Evolutionary conservation across 306 rosid genomes (phyloP).

Genomic region (Amphicarpaea edgeworthii): DNA sequence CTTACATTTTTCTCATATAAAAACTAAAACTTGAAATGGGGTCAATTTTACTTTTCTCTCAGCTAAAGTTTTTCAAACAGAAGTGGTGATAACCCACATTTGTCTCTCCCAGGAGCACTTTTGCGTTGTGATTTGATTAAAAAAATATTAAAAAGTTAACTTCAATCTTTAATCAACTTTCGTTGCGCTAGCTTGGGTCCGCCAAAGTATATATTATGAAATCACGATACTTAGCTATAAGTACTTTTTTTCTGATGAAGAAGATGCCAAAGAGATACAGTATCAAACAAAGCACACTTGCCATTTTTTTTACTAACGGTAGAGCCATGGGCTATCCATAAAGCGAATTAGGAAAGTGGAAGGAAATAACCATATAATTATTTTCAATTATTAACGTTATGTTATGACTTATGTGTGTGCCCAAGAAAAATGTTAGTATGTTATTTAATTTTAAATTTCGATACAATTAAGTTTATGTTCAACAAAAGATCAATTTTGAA

Average conservation of each 20-base stretch:
- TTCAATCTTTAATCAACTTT: conserved; percentile 18
- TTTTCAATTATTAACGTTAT: neutral
- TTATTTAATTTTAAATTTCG: neutral
- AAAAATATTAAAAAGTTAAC: neutral
- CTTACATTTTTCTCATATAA: neutral
- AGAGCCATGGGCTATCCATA: conserved; percentile 13
- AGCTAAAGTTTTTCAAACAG: neutral
- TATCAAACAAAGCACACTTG: neutral
- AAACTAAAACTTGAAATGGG: too few species aligned
- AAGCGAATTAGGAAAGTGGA: conserved; percentile 1
- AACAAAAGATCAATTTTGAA: conserved; percentile 12
- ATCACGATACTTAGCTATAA: conserved; percentile 7
- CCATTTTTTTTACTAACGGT: neutral
- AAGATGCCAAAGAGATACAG: neutral
- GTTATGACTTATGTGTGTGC: neutral
- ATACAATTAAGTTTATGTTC: conserved; percentile 9
- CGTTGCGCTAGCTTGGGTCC: neutral
- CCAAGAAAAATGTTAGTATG: conserved; percentile 24
- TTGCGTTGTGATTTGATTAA: neutral
- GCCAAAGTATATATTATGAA: neutral
- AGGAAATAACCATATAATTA: neutral
- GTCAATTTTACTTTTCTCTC: neutral
- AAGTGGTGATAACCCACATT: conserved; percentile 28
- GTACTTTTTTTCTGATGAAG: neutral
- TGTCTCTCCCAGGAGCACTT: conserved; percentile 27